Evolutionary conservation across 345 rosid genomes (phyloP).

Genomic region (Stellera chamaejasme): DNA sequence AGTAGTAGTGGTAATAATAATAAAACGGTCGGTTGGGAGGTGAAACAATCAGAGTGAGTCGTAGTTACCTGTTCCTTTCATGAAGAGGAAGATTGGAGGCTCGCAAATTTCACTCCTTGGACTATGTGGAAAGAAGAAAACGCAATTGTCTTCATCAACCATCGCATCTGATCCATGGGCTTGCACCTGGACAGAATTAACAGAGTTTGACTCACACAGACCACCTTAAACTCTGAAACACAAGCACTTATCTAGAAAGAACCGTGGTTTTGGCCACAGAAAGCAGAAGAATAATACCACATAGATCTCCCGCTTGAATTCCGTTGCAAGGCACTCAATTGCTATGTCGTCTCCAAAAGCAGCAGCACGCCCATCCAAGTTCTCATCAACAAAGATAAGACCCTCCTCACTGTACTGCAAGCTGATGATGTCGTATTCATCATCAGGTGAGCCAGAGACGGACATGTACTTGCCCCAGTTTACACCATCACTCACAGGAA

Average conservation of each 20-base stretch:
- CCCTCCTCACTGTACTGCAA: conserved; percentile 95
- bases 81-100: conserved; percentile 80
- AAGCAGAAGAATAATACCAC: conserved; percentile 33
- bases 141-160: conserved; percentile 90
- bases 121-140: conserved; percentile 92
- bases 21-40: no score
- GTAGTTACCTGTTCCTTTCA: conserved; percentile 92
- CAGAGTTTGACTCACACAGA: neutral
- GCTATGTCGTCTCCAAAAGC: conserved; percentile 99
- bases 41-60: neutral
- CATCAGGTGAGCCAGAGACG: conserved; percentile 78
- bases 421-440: conserved; percentile 82
- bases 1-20: no score
- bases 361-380: conserved; percentile 74
- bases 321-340: conserved; percentile 91
- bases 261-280: no score
- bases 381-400: conserved; percentile 80
- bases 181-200: conserved; percentile 56
- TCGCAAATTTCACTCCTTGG: conserved; percentile 78
- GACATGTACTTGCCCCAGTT: conserved; percentile 99
- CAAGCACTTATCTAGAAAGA: no score
- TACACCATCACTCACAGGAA: conserved; percentile 63
- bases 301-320: conserved; percentile 84
- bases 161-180: conserved; percentile 99
- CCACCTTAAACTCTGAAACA: no score